Percentiles rank a stretch among this genome's conserved stretches.
Conservation (phyloP, 1,284 basidiomycete species). For the Phylloporus gajari region DNA sequence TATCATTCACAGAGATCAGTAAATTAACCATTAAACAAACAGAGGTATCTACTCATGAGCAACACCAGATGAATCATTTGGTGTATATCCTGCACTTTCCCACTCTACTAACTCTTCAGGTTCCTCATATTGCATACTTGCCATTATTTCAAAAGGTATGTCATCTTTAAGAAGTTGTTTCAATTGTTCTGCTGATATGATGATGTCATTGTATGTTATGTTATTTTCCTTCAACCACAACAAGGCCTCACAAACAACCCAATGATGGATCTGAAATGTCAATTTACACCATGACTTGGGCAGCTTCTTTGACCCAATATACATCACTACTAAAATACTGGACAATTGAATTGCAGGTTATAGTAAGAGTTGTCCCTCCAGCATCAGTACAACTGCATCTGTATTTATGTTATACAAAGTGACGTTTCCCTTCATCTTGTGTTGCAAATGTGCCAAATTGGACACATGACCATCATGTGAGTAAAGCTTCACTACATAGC, state of each 20-base stretch:
- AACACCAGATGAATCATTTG: background rate
- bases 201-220: background rate
- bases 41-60: too few species aligned
- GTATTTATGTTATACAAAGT: constrained; percentile 3
- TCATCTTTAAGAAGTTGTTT: background rate
- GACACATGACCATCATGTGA: background rate
- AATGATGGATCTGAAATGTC: background rate
- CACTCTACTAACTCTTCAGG: background rate
- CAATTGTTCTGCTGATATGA: background rate
- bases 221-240: background rate
- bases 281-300: background rate
- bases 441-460: background rate
- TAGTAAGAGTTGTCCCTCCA: background rate
- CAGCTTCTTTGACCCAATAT: background rate
- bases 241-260: background rate
- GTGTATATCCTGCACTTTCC: background rate
- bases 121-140: background rate
- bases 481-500: background rate
- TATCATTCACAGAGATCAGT: too few species aligned
- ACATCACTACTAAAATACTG: background rate
- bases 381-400: background rate
- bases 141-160: background rate
- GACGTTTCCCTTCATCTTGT: background rate
- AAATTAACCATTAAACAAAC: too few species aligned
- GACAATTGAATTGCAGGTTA: background rate